Base-by-base conservation (phyloP, 768 basidiomycete genomes). In the Agrocybe pediades region DNA sequence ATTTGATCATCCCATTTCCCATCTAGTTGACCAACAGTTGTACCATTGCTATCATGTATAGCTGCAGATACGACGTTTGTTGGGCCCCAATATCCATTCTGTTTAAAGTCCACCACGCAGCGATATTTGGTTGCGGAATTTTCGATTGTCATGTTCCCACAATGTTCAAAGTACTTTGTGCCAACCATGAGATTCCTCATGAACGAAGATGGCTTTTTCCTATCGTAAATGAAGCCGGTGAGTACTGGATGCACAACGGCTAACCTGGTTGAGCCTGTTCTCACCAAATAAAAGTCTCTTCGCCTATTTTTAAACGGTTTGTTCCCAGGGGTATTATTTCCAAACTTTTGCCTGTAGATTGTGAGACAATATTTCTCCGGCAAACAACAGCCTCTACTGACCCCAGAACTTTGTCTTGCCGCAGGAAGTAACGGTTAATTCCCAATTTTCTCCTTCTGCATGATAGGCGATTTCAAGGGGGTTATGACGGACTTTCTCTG, bases 331-430 rank as follows among this genome's bases (percentile, higher is more conserved):
- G 92, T 41, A 91, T 88, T 42, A 95, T 83, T 70, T 95, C 93
- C 62, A 95, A 71, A 60, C 89, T 92, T 74, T 92, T 93, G n/a
- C 92, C 92, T 92, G 60, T 13, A 47, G 42, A 61, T 36, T 53
- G 53, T 53, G 50, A 55, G 62, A 49, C 51, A 47, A 44, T 36
- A 33, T 43, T 54, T 55, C 29, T 41, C 54, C 53, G 55, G 51
- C 19, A 19, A 25, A 8, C 29, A 33, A 42, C 30, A 50, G 46
- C 33, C 6, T 9, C n/a, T 9, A 77, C 85, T 54, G 68, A 90
- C 92, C 92, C 90, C 92, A 92, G 69, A 95, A 92, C 68, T 91
- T 92, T 51, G 91, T 93, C 70, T 83, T 90, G 21, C 89, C 92
- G 60, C 83, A 78, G n/a, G 88, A 87, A 0, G 88, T 91, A 27